A percentile compares a stretch with the other conserved stretches of the same genome.
phyloP scores from a whole-genome alignment of 352 stramenopile genomes.

The Phytophthora pisi region DNA sequence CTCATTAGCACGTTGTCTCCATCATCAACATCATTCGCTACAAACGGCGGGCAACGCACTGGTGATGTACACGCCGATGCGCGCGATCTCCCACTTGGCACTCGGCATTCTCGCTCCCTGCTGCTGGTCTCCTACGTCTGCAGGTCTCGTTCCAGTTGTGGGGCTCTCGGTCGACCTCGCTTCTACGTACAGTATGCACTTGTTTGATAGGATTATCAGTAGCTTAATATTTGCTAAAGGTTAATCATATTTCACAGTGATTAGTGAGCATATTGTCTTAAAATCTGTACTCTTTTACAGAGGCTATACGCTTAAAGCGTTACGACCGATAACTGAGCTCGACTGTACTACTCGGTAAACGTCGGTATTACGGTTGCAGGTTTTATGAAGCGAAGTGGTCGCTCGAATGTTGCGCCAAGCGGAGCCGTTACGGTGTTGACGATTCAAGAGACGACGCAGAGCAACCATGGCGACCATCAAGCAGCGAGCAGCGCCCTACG shows the following conservation, averaged over 20 bases:
- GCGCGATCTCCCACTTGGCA: slow-evolving; percentile 66
- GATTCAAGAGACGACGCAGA: slow-evolving; percentile 29
- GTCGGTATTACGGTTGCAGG: slow-evolving; percentile 12
- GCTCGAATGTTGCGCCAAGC: not conserved
- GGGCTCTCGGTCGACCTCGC: not conserved
- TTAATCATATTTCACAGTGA: not conserved
- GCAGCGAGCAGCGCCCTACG: slow-evolving; percentile 16
- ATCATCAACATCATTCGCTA: not conserved
- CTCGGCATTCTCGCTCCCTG: slow-evolving; percentile 48
- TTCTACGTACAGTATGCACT: not conserved
- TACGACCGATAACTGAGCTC: no score
- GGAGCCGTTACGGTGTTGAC: slow-evolving; percentile 5
- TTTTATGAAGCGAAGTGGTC: slow-evolving; percentile 14
- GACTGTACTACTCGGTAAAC: slow-evolving; percentile 15
- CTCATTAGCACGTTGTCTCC: not conserved
- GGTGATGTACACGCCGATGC: slow-evolving; percentile 74
- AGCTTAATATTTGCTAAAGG: not conserved
- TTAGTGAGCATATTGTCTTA: no score
- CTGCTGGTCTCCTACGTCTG: slow-evolving; percentile 16
- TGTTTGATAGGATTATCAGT: no score
- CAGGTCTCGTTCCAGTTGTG: slow-evolving; percentile 20
- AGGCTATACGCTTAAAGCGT: no score
- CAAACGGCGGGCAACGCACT: slow-evolving; percentile 39
- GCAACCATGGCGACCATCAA: slow-evolving; percentile 7
- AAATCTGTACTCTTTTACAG: no score